Evolutionary conservation across 225 moss, liverwort and hornwort species (phyloP).

Genomic region (Bryoerythrophyllum caledonicum): DNA sequence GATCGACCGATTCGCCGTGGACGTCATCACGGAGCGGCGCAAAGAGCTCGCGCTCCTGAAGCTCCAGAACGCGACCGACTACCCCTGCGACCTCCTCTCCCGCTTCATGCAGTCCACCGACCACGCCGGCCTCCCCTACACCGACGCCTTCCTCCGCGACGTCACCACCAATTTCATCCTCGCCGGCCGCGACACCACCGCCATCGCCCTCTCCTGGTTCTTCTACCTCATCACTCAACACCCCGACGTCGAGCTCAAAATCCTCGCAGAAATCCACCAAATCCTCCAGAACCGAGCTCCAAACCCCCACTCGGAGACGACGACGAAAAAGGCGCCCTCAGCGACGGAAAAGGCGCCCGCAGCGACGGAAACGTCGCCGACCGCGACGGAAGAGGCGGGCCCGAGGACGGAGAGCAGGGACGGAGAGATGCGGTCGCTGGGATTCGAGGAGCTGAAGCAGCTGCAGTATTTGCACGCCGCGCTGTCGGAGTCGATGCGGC

Average conservation of each 20-base stretch:
- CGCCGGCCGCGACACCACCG: conserved; percentile 68
- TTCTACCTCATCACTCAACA: conserved; percentile 64
- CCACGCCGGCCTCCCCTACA: conserved; percentile 33
- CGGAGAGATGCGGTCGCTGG: neutral
- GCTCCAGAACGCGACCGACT: conserved; percentile 28
- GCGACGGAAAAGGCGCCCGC: no score
- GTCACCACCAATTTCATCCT: conserved; percentile 68
- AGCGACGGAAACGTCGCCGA: neutral
- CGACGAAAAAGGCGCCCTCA: no score
- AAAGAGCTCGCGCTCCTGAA: conserved; percentile 39
- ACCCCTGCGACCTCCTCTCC: conserved; percentile 64
- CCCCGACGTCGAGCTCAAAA: conserved; percentile 42
- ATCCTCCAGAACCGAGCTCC: neutral
- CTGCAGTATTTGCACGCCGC: conserved; percentile 63
- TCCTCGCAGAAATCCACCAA: conserved; percentile 41
- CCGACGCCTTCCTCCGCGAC: conserved; percentile 61
- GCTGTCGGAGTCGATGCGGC: conserved; percentile 55
- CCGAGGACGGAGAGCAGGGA: no score
- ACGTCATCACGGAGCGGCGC: conserved; percentile 58
- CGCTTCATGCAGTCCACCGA: conserved; percentile 62
- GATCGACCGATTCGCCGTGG: conserved; percentile 52
- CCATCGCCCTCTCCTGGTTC: conserved; percentile 66
- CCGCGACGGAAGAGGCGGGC: no score
- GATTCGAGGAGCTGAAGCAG: conserved; percentile 64
- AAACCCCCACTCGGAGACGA: no score